phyloP scores from a whole-genome alignment of 1,139 yeast genomes.

The Taiozyma onychis region DNA sequence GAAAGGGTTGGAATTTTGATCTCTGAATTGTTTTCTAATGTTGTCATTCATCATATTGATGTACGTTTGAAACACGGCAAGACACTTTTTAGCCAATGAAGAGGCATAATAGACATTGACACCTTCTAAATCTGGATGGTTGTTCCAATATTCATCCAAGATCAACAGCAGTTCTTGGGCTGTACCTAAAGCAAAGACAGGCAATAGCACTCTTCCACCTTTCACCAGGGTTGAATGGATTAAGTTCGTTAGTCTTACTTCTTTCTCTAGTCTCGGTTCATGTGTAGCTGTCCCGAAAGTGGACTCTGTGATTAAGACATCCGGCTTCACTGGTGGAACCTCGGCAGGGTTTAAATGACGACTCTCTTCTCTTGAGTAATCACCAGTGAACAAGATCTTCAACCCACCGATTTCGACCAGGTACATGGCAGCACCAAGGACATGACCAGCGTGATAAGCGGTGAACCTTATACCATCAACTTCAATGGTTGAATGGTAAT shows the following conservation, averaged over 20 bases:
- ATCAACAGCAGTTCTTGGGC: slow-evolving; percentile 91
- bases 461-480: slow-evolving; percentile 93
- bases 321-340: slow-evolving; percentile 86
- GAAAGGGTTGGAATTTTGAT: slow-evolving; percentile 78
- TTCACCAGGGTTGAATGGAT: slow-evolving; percentile 80
- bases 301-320: slow-evolving; percentile 86
- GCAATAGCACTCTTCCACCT: slow-evolving; percentile 90
- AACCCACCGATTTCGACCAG: slow-evolving; percentile 92
- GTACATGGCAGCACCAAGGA: slow-evolving; percentile 97
- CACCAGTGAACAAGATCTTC: slow-evolving; percentile 89
- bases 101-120: slow-evolving; percentile 89
- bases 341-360: slow-evolving; percentile 95
- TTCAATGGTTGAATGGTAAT: slow-evolving; percentile 92
- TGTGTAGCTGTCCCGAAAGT: slow-evolving; percentile 98
- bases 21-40: slow-evolving; percentile 73
- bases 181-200: slow-evolving; percentile 94
- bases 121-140: slow-evolving; percentile 75
- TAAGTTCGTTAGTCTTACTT: slow-evolving; percentile 67
- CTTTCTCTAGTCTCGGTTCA: slow-evolving; percentile 85
- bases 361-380: slow-evolving; percentile 91
- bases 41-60: slow-evolving; percentile 96
- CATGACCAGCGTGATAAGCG: slow-evolving; percentile 99
- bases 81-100: slow-evolving; percentile 87
- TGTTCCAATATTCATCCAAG: slow-evolving; percentile 90
- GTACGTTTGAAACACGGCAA: slow-evolving; percentile 96